A percentile compares a stretch with the other conserved stretches of the same genome.
Evolutionary conservation across 495 filamentous ascomycete species (phyloP).

Genomic region (Penicillium verhagenii): DNA sequence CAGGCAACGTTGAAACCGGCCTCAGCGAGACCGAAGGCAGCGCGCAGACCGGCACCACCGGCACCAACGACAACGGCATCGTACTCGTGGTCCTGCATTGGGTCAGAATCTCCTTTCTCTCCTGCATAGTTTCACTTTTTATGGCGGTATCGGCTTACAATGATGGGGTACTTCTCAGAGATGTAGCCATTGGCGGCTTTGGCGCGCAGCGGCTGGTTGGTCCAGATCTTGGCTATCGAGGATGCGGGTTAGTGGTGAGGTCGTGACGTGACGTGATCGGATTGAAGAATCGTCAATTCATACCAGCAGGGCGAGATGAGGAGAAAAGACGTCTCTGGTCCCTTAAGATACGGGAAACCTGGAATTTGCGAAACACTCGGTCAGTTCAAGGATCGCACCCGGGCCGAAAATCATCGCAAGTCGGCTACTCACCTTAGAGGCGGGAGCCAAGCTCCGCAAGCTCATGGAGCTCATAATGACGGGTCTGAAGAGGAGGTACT

Average conservation of each 20-base stretch:
- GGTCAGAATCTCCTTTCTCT: slow-evolving; percentile 24
- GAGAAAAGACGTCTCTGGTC: slow-evolving; percentile 75
- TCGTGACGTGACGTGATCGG: slow-evolving; percentile 4
- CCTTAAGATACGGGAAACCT: slow-evolving; percentile 49
- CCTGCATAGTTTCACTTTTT: background rate
- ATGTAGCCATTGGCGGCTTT: slow-evolving; percentile 86
- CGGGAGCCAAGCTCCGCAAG: slow-evolving; percentile 59
- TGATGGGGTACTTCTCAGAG: slow-evolving; percentile 83
- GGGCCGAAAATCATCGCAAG: slow-evolving; percentile 26
- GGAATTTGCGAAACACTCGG: slow-evolving; percentile 7
- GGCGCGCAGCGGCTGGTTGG: slow-evolving; percentile 78
- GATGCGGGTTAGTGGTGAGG: slow-evolving; percentile 29
- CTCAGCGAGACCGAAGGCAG: slow-evolving; percentile 94
- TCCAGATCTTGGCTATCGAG: slow-evolving; percentile 69
- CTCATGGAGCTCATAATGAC: slow-evolving; percentile 57
- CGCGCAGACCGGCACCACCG: slow-evolving; percentile 89
- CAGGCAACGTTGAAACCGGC: slow-evolving; percentile 98
- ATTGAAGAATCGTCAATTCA: slow-evolving; percentile 29
- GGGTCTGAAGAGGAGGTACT: slow-evolving; percentile 32
- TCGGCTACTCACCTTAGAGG: slow-evolving; percentile 49
- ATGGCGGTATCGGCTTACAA: slow-evolving; percentile 60
- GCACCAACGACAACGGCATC: slow-evolving; percentile 94
- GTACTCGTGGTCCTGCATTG: slow-evolving; percentile 66
- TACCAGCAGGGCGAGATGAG: slow-evolving; percentile 78
- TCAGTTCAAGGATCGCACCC: slow-evolving; percentile 24